These are phyloP conservation scores for Aquilaria malaccensis DNA, from an alignment of 345 rosid genomes.

Conservation along the genomic window DNA sequence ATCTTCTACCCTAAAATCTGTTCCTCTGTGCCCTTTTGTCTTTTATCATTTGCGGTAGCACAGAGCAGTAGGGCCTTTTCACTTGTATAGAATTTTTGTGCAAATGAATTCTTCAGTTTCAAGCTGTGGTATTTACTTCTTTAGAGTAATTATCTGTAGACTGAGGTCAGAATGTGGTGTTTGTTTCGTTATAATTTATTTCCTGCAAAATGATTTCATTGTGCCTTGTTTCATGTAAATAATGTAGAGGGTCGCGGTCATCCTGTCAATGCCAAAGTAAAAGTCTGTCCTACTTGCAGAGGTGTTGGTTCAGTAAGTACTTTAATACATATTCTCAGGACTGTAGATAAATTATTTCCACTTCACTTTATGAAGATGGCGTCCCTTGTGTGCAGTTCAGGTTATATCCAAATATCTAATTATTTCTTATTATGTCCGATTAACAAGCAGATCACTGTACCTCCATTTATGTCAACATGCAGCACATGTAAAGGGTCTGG, in stretches of 20 bases:
- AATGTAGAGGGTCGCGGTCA: slow-evolving; percentile 77
- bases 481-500: slow-evolving; percentile 71
- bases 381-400: slow-evolving; percentile 1
- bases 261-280: slow-evolving; percentile 49
- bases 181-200: no score
- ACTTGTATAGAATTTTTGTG: no score
- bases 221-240: slow-evolving; percentile 15
- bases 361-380: slow-evolving; percentile 13
- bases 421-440: slow-evolving; percentile 10
- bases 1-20: no score
- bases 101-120: no score
- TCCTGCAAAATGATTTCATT: neutral
- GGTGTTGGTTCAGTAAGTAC: slow-evolving; percentile 80
- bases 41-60: no score
- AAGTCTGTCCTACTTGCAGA: slow-evolving; percentile 67
- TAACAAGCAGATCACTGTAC: slow-evolving; percentile 65
- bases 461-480: slow-evolving; percentile 89
- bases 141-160: no score
- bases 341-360: slow-evolving; percentile 12
- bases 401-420: neutral
- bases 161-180: no score
- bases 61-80: no score
- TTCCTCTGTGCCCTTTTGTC: no score
- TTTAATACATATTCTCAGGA: slow-evolving; percentile 16
- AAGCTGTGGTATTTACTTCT: no score